These are phyloP conservation scores for Domatiomyces catenatus DNA, from an alignment of 2,329 filamentous ascomycete species.

Conservation along the genomic window DNA sequence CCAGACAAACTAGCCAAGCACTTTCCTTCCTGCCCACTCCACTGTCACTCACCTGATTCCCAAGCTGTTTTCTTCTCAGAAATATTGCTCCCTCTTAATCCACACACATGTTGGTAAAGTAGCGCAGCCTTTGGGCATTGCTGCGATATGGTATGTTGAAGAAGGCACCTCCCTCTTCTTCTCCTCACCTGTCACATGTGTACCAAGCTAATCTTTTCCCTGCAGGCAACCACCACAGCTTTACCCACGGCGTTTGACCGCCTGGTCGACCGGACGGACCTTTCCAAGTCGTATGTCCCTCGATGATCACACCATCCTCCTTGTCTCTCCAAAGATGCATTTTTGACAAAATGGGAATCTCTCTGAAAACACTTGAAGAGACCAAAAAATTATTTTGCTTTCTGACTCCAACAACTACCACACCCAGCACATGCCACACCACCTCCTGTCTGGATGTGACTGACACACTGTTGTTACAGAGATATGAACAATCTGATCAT, in stretches of 20 bases:
- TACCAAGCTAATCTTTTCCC: not conserved
- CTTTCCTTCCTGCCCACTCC: not conserved
- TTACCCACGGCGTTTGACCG: constrained; percentile 48
- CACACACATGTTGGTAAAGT: not conserved
- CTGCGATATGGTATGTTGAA: not conserved
- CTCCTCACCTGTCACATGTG: not conserved
- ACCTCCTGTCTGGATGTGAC: constrained; percentile 10
- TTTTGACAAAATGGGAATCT: constrained; percentile 99
- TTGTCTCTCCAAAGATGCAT: constrained; percentile 64
- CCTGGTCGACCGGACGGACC: constrained; percentile 68
- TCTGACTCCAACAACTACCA: constrained; percentile 36
- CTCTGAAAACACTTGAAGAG: constrained; percentile 92
- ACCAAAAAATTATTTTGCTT: constrained; percentile 60
- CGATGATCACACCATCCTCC: constrained; percentile 19
- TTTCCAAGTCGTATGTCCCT: constrained; percentile 68
- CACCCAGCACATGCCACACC: not conserved
- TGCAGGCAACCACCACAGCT: constrained; percentile 1
- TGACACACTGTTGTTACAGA: constrained; percentile 36
- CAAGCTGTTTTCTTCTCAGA: not conserved
- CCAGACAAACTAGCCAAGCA: not conserved
- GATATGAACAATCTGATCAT: constrained; percentile 92
- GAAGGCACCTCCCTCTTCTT: not conserved
- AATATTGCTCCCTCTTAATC: not conserved
- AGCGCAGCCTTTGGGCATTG: not conserved
- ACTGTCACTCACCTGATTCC: not conserved